Conservation (phyloP, 441 rosid species). For the Gossypium laxum region DNA sequence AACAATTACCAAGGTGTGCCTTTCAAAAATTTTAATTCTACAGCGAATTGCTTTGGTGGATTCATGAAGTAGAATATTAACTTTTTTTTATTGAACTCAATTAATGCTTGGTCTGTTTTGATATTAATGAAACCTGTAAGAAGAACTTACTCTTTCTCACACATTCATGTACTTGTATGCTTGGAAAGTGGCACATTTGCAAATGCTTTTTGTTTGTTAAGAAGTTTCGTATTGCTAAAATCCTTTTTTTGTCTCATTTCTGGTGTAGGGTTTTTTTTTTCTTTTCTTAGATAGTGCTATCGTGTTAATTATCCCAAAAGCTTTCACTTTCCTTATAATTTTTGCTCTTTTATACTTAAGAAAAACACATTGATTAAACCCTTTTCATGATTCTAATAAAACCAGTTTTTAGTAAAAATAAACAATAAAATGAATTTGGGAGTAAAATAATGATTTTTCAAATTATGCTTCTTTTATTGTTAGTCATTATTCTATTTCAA, state of each 20-base stretch:
- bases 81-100: neutral
- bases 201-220: neutral
- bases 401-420: neutral
- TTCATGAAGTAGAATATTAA: neutral
- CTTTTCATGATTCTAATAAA: neutral
- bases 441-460: neutral
- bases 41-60: neutral
- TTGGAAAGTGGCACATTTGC: neutral
- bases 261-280: neutral
- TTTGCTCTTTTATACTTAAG: neutral
- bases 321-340: neutral
- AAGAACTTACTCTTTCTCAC: neutral
- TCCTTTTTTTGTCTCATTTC: neutral
- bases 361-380: neutral
- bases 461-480: neutral
- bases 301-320: neutral
- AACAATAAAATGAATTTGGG: neutral
- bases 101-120: neutral
- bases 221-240: neutral
- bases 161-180: neutral
- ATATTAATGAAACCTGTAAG: neutral
- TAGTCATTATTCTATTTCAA: neutral
- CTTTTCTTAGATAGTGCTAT: neutral
- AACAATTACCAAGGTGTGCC: slow-evolving; percentile 61
- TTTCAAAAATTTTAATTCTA: neutral